phyloP scores from a whole-genome alignment of 176 grass and related monocot species.

The Elymus sibiricus region DNA sequence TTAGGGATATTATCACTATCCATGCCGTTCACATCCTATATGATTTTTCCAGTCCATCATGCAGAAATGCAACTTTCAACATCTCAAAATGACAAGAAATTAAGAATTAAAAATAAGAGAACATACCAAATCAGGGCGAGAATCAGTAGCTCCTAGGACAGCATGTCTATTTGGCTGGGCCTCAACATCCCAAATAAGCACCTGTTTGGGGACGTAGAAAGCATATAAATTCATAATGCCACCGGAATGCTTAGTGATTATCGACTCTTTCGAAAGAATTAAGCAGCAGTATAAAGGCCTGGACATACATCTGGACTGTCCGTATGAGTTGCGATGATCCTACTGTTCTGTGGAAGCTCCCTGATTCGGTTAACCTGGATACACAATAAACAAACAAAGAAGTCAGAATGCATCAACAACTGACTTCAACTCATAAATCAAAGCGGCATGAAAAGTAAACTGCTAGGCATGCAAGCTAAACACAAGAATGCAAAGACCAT shows the following conservation, averaged over 20 bases:
- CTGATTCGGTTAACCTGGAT: slow-evolving; percentile 94
- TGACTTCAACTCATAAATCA: not conserved
- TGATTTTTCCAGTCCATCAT: slow-evolving; percentile 11
- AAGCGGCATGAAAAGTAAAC: not conserved
- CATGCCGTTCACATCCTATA: slow-evolving; percentile 3
- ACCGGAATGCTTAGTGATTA: not conserved
- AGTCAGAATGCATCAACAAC: slow-evolving; percentile 4
- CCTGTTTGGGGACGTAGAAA: slow-evolving; percentile 41
- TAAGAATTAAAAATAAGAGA: slow-evolving; percentile 26
- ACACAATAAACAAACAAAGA: slow-evolving; percentile 24
- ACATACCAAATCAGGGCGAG: slow-evolving; percentile 80
- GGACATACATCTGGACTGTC: slow-evolving; percentile 89
- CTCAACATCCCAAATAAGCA: slow-evolving; percentile 96
- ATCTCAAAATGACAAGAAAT: not conserved
- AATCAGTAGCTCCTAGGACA: slow-evolving; percentile 61
- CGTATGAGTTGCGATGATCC: slow-evolving; percentile 92
- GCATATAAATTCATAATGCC: not conserved
- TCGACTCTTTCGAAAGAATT: slow-evolving; percentile 1
- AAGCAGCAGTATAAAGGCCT: not conserved
- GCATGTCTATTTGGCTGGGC: slow-evolving; percentile 83
- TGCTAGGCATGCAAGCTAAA: slow-evolving; percentile 10
- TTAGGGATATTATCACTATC: not conserved
- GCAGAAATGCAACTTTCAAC: slow-evolving; percentile 8
- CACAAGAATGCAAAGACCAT: not conserved
- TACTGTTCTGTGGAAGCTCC: slow-evolving; percentile 93